Percentiles rank a stretch among this genome's conserved stretches.
Evolutionary conservation across 768 basidiomycete species (phyloP).

Genomic region (Boletus vermiculosoides): DNA sequence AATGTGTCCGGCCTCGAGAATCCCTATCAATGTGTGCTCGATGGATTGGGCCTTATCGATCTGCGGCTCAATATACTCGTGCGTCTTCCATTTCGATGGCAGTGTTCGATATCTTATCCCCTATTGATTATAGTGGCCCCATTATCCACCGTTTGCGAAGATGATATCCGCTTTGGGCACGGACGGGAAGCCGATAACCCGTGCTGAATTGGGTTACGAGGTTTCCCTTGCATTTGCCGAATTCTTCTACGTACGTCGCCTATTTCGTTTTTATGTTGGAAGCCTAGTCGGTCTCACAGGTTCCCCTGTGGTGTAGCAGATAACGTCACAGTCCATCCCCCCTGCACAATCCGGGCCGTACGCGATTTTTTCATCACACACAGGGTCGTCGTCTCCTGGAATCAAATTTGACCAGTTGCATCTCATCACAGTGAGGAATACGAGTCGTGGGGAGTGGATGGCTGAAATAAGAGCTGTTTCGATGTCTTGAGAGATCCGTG

Average conservation of each 20-base stretch:
- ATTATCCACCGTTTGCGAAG: conserved; percentile 26
- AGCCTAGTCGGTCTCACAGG: conserved; percentile 2
- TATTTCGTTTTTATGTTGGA: not conserved
- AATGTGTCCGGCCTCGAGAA: conserved; percentile 21
- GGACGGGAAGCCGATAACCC: conserved; percentile 19
- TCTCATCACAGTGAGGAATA: conserved; percentile 27
- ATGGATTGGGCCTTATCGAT: conserved; percentile 17
- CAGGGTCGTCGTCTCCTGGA: conserved; percentile 14
- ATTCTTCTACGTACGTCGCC: conserved; percentile 27
- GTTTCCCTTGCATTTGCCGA: conserved; percentile 31
- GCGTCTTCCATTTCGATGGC: not conserved
- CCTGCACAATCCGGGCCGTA: conserved; percentile 21
- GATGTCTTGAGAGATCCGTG: conserved; percentile 10
- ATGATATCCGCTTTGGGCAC: conserved; percentile 22
- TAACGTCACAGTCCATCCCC: conserved; percentile 13
- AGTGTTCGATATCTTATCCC: not conserved
- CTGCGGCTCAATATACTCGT: conserved; percentile 26
- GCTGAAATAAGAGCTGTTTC: conserved; percentile 26
- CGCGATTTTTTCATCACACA: conserved; percentile 8
- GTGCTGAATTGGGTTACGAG: conserved; percentile 27
- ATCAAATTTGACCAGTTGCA: conserved; percentile 26
- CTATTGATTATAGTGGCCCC: conserved; percentile 22
- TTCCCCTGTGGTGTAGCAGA: conserved; percentile 11
- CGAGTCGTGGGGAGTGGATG: conserved; percentile 28
- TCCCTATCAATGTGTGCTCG: conserved; percentile 20